A percentile compares a stretch with the other conserved stretches of the same genome.
Evolutionary conservation across 345 rosid genomes (phyloP).

Genomic region (Reutealis trisperma): DNA sequence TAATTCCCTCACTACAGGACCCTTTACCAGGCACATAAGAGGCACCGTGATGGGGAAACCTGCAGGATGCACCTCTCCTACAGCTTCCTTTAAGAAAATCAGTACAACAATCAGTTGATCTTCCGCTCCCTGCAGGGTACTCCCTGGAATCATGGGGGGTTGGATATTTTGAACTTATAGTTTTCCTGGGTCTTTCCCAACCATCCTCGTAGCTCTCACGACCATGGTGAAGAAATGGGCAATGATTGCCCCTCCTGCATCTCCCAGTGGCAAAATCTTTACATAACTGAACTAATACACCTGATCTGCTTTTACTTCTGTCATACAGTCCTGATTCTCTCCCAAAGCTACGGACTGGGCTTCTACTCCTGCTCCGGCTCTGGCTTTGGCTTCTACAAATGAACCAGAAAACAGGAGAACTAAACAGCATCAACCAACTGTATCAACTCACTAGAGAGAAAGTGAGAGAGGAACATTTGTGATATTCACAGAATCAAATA

Average conservation of each 20-base stretch:
- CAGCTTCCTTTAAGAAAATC: constrained; percentile 46
- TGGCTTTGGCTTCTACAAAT: constrained; percentile 43
- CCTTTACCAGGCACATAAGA: constrained; percentile 37
- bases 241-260: constrained; percentile 68
- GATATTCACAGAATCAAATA: background rate
- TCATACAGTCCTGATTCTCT: constrained; percentile 62
- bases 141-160: constrained; percentile 22
- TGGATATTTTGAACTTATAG: constrained; percentile 47
- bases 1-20: constrained; percentile 33
- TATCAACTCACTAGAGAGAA: constrained; percentile 8
- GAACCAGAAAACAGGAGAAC: constrained; percentile 5
- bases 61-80: constrained; percentile 46
- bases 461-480: background rate
- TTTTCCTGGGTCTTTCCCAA: constrained; percentile 56
- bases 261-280: constrained; percentile 68
- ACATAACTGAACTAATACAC: constrained; percentile 49
- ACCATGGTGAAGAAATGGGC: constrained; percentile 57
- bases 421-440: constrained; percentile 1
- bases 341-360: constrained; percentile 61
- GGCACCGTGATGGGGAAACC: constrained; percentile 38
- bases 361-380: constrained; percentile 71
- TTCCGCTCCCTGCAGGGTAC: constrained; percentile 20
- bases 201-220: constrained; percentile 44
- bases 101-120: constrained; percentile 23
- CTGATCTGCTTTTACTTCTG: constrained; percentile 56